Conservation (phyloP, 495 filamentous ascomycete species). For the Podospora conica region DNA sequence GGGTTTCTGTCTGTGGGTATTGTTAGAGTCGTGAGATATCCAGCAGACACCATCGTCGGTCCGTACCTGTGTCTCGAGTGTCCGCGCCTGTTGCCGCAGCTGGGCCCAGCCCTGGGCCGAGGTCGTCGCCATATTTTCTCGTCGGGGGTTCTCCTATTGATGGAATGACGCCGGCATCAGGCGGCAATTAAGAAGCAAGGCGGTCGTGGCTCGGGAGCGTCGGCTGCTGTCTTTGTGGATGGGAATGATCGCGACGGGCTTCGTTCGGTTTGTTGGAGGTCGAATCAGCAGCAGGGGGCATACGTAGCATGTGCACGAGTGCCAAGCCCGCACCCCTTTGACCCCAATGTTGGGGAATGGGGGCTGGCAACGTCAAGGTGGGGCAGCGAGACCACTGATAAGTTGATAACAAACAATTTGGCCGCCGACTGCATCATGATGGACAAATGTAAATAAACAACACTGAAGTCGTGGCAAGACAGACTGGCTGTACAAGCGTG, state of each 20-base stretch:
- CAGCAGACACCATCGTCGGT: not conserved
- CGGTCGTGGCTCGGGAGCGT: not conserved
- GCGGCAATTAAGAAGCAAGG: not conserved
- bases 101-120: slow-evolving; percentile 84
- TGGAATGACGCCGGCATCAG: slow-evolving; percentile 10
- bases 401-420: not conserved
- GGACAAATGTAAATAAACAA: not conserved
- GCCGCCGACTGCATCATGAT: too few relatives aligned
- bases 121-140: slow-evolving; percentile 59
- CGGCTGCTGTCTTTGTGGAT: not conserved
- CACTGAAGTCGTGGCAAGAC: not conserved
- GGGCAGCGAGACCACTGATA: not conserved
- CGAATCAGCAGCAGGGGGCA: not conserved
- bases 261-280: not conserved
- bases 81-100: slow-evolving; percentile 85
- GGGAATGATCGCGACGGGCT: not conserved
- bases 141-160: not conserved
- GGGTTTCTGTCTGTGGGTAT: slow-evolving; percentile 69
- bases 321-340: not conserved
- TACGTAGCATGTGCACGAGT: not conserved
- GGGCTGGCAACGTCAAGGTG: not conserved
- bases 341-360: not conserved
- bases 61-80: slow-evolving; percentile 83
- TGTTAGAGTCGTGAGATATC: not conserved
- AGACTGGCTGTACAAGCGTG: too few relatives aligned